Base-by-base conservation (phyloP, 306 rosid genomes). In the Prunus salicina region DNA sequence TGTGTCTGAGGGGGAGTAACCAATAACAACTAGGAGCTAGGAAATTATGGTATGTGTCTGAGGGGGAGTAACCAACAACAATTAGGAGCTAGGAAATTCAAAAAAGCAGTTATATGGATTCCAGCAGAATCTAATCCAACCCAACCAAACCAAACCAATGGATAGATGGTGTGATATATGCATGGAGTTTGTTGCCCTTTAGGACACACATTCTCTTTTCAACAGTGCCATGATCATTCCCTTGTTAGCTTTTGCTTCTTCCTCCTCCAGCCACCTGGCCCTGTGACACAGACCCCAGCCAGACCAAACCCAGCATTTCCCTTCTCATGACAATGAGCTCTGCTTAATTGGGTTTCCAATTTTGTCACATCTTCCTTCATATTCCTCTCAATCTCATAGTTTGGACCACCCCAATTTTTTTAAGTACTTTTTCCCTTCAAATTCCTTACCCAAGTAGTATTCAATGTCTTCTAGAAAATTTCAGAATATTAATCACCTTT, bases 181-280 rank as follows among this genome's bases (percentile, higher is more conserved):
- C 56, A 61, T 66, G 53, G 52, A 69, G 58, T 18, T 49, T 88
- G 89, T 71, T 87, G 76, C 78, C 52, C 80, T 82, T 86, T 62
- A 70, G 85, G 87, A 69, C 84, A 73, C 88, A 87, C 81, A 73
- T 70, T 81, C 71, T 79, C 46, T 74, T 84, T 56, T 72, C 64
- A 22, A 68, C 86, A 80, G 79, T 82, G 80, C 86, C 72, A 53
- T 64, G 86, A 82, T 87, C 87, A 67, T 64, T 84, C 62, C 69
- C 56, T 28, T 79, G 75, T 76, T 81, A 79, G 60, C 53, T 76
- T 77, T 74, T 83, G 57, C 74, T 67, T 50, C 87, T 74, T 67
- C 72, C 71, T 68, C 83, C 78, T 74, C 77, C 85, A 82, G 84
- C 80, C 69, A 76, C 81, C 77, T 47, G 89, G 87, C 86, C 91